phyloP scores from a whole-genome alignment of 2,329 filamentous ascomycete genomes.

The Cytospora piceicola region DNA sequence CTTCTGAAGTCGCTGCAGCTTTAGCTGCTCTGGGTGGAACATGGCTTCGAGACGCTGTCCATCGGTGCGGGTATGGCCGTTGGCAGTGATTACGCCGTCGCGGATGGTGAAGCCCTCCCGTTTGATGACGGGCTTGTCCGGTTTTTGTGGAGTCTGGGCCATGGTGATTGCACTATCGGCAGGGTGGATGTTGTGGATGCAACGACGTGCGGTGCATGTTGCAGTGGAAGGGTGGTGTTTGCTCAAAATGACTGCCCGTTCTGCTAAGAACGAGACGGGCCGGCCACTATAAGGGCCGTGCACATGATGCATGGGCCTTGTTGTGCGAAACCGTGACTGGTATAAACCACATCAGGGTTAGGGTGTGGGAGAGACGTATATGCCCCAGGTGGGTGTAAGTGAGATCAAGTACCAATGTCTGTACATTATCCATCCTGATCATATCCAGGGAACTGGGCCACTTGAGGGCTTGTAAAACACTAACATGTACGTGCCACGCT shows the following conservation, averaged over 20 bases:
- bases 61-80: neutral
- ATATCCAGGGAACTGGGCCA: too few species aligned
- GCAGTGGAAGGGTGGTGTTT: neutral
- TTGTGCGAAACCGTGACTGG: neutral
- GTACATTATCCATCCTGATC: too few species aligned
- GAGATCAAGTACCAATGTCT: too few species aligned
- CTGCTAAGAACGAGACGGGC: neutral
- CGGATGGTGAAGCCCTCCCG: neutral
- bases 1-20: neutral
- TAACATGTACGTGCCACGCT: too few species aligned
- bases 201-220: neutral
- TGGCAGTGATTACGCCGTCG: slow-evolving; percentile 5
- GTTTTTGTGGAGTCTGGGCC: neutral
- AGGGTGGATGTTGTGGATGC: neutral
- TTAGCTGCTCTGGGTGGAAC: slow-evolving; percentile 21
- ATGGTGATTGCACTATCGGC: neutral
- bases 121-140: slow-evolving; percentile 24
- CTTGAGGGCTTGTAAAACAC: too few species aligned
- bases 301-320: neutral
- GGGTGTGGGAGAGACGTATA: neutral
- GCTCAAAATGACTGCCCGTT: neutral
- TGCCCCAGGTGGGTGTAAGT: too few species aligned
- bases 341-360: neutral
- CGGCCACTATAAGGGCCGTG: neutral
- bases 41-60: slow-evolving; percentile 2